Percentiles rank a stretch among this genome's conserved stretches.
These are phyloP conservation scores for Microcyclosporella mali DNA, from an alignment of 2,329 filamentous ascomycete genomes.

Conservation along the genomic window DNA sequence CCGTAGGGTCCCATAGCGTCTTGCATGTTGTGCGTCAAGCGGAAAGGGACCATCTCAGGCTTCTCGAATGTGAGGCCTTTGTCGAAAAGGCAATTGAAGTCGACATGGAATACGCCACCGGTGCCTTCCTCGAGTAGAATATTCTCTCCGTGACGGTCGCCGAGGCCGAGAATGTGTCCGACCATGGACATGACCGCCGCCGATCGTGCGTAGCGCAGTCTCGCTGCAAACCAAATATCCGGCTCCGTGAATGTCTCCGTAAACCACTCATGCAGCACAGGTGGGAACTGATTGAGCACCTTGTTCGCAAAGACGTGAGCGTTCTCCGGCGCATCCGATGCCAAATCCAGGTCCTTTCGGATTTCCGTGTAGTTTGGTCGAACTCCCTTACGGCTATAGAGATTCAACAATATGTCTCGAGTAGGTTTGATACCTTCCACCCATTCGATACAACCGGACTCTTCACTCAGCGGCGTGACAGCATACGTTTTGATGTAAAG, in stretches of 20 bases:
- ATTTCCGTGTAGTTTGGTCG: conserved; percentile 61
- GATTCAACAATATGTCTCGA: conserved; percentile 76
- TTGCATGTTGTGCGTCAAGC: conserved; percentile 96
- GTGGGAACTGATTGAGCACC: conserved; percentile 62
- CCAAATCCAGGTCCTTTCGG: conserved; percentile 54
- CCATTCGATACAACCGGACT: conserved; percentile 98
- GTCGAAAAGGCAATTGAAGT: conserved; percentile 99
- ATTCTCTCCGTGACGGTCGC: conserved; percentile 95
- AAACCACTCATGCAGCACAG: conserved; percentile 91
- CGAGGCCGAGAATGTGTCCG: conserved; percentile 84
- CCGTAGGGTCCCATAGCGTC: conserved; percentile 94
- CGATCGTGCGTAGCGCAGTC: conserved; percentile 83
- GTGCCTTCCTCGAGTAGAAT: conserved; percentile 90
- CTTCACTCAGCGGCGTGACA: conserved; percentile 93
- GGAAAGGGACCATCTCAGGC: conserved; percentile 90
- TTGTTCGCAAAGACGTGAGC: conserved; percentile 64
- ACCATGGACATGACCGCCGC: conserved; percentile 99
- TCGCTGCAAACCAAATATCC: conserved; percentile 82
- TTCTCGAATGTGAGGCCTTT: conserved; percentile 94
- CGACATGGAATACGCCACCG: conserved; percentile 91
- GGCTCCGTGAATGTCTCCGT: conserved; percentile 91
- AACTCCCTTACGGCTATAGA: conserved; percentile 71
- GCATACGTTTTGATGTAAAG: conserved; percentile 96
- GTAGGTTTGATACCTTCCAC: conserved; percentile 92
- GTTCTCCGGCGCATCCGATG: conserved; percentile 57